Percentiles rank a stretch among this genome's conserved stretches.
Evolutionary conservation across 345 rosid genomes (phyloP).

Genomic region (Eucalyptus decipiens): DNA sequence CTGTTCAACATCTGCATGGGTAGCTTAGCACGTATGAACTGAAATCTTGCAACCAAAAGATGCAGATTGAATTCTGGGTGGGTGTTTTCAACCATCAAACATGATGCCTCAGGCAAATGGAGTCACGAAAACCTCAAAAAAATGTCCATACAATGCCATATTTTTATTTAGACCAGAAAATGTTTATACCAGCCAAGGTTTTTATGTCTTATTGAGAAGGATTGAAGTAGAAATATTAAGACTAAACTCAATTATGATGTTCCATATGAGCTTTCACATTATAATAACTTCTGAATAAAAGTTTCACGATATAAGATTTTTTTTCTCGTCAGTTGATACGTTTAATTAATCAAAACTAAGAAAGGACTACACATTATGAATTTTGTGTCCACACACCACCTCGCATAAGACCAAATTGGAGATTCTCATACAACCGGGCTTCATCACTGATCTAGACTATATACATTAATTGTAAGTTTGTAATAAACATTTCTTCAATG

Average conservation of each 20-base stretch:
- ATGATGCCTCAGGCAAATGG: not conserved
- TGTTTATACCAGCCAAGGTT: not conserved
- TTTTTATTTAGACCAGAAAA: not conserved
- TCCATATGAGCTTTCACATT: not conserved
- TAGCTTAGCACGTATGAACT: not conserved
- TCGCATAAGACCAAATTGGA: not conserved
- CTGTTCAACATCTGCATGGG: not conserved
- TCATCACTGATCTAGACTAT: not conserved
- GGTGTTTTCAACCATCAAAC: not conserved
- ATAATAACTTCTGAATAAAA: not conserved
- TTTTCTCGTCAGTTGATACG: not conserved
- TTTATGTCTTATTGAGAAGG: not conserved
- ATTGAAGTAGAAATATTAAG: not conserved
- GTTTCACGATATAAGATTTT: not conserved
- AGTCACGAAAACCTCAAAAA: not conserved
- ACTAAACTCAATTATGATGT: not conserved
- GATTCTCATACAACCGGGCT: not conserved
- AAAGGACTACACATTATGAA: not conserved
- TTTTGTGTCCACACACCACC: not conserved
- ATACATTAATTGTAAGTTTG: not conserved
- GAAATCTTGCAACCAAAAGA: not conserved
- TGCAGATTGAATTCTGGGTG: not conserved
- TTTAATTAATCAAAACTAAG: not conserved
- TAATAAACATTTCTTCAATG: not conserved
- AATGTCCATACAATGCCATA: not conserved